These are phyloP conservation scores for Pleurotus giganteus DNA, from an alignment of 768 basidiomycete species.

Conservation along the genomic window DNA sequence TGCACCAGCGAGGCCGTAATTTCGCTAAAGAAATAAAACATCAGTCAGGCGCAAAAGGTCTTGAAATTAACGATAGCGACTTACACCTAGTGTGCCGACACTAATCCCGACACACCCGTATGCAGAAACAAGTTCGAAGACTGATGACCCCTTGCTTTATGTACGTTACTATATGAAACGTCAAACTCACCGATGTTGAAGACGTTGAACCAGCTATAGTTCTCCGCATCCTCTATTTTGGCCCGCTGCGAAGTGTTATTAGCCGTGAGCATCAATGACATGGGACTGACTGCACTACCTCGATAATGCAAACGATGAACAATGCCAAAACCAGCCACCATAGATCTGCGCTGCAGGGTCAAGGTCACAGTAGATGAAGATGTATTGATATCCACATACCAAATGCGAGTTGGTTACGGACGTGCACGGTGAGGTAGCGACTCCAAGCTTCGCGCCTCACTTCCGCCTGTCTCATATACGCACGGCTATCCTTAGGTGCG, in stretches of 20 bases:
- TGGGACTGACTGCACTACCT: conserved; percentile 46
- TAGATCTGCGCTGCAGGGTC: conserved; percentile 60
- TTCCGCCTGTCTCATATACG: conserved; percentile 47
- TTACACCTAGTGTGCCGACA: conserved; percentile 76
- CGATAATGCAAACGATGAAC: conserved; percentile 89
- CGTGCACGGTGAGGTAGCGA: conserved; percentile 76
- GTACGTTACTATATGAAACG: background rate
- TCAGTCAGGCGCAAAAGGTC: conserved; percentile 6
- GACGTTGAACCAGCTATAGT: conserved; percentile 75
- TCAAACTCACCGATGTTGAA: conserved; percentile 63
- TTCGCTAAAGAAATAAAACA: conserved; percentile 46
- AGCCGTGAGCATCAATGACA: background rate
- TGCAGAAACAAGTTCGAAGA: conserved; percentile 84
- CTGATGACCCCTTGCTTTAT: conserved; percentile 30
- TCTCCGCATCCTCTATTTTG: conserved; percentile 52
- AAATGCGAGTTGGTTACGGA: conserved; percentile 85
- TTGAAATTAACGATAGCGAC: conserved; percentile 33
- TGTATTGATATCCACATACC: conserved; percentile 42
- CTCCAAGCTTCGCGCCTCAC: conserved; percentile 48
- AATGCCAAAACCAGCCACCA: conserved; percentile 93
- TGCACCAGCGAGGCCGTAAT: conserved; percentile 78
- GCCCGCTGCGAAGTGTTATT: conserved; percentile 40
- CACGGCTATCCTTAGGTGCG: conserved; percentile 40
- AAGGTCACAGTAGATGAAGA: background rate
- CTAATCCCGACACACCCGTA: conserved; percentile 89